A percentile compares a stretch with the other conserved stretches of the same genome.
Conservation (phyloP, 2,329 filamentous ascomycete species). For the Xenosphaeropsis pyriputrescens region DNA sequence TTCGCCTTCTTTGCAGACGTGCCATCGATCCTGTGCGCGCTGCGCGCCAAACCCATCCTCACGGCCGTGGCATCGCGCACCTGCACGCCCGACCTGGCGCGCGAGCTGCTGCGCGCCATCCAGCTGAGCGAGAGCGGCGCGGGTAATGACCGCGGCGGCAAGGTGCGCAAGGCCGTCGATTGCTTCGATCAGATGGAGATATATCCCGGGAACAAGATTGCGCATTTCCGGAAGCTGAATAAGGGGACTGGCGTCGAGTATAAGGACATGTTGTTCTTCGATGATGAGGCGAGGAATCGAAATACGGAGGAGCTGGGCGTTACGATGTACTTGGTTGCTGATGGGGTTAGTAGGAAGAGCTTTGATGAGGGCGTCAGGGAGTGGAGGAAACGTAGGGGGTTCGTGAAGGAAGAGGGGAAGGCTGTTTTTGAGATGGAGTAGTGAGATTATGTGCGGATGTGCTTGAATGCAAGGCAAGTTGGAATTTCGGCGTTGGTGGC, state of each 20-base stretch:
- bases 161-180: slow-evolving; percentile 31
- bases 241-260: slow-evolving; percentile 56
- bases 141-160: slow-evolving; percentile 4
- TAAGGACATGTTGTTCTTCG: slow-evolving; percentile 89
- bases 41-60: slow-evolving; percentile 26
- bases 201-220: slow-evolving; percentile 69
- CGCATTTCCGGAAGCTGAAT: slow-evolving; percentile 65
- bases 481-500: too few relatives aligned
- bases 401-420: neutral
- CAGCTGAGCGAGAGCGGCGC: slow-evolving; percentile 29
- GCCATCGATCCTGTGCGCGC: slow-evolving; percentile 46
- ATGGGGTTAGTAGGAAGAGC: slow-evolving; percentile 65
- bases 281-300: slow-evolving; percentile 76
- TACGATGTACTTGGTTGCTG: slow-evolving; percentile 67
- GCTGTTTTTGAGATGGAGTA: too few relatives aligned
- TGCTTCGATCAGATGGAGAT: slow-evolving; percentile 50
- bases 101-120: slow-evolving; percentile 66
- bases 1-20: slow-evolving; percentile 61
- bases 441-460: too few relatives aligned
- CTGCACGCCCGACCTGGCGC: slow-evolving; percentile 60
- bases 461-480: too few relatives aligned
- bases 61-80: slow-evolving; percentile 74
- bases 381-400: slow-evolving; percentile 52
- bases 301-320: slow-evolving; percentile 72
- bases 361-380: slow-evolving; percentile 65